A percentile compares a stretch with the other conserved stretches of the same genome.
Conservation (phyloP, 148 eudicot genomes). For the Vaccinium vitisidaea region DNA sequence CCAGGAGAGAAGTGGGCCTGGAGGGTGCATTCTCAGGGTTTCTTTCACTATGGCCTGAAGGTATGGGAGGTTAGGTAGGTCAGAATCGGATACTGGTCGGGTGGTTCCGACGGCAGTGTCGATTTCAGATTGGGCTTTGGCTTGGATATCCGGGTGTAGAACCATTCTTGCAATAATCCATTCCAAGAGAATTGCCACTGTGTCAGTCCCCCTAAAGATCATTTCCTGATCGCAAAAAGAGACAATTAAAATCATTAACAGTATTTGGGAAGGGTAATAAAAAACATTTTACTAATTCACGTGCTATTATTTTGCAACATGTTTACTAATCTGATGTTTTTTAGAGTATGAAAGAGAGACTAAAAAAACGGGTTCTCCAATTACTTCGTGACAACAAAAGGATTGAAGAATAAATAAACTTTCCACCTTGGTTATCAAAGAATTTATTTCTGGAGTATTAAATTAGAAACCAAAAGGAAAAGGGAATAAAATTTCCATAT, state of each 20-base stretch:
- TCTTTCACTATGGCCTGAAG: conserved; percentile 73
- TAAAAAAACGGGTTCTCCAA: background rate
- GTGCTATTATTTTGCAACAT: too few species aligned
- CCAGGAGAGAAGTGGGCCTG: conserved; percentile 95
- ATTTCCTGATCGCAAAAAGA: conserved; percentile 54
- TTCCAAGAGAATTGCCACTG: conserved; percentile 81
- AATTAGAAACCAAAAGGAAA: too few species aligned
- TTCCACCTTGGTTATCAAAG: background rate
- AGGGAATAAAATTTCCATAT: too few species aligned
- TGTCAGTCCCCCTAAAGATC: conserved; percentile 93
- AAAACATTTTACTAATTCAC: background rate
- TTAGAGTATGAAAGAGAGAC: background rate
- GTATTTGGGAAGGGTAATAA: background rate
- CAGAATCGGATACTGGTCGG: conserved; percentile 46
- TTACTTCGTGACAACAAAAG: too few species aligned
- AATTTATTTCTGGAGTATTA: background rate
- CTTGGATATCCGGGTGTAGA: conserved; percentile 80
- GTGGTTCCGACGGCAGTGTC: conserved; percentile 41
- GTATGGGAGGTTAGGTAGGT: conserved; percentile 76
- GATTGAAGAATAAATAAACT: background rate
- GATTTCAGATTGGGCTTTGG: conserved; percentile 78
- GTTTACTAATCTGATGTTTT: background rate
- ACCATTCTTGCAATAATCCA: conserved; percentile 94
- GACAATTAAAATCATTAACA: background rate
- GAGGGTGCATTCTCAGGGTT: conserved; percentile 85